Conservation (phyloP, 805 yeast species). For the Pichia gijzeniarum region DNA sequence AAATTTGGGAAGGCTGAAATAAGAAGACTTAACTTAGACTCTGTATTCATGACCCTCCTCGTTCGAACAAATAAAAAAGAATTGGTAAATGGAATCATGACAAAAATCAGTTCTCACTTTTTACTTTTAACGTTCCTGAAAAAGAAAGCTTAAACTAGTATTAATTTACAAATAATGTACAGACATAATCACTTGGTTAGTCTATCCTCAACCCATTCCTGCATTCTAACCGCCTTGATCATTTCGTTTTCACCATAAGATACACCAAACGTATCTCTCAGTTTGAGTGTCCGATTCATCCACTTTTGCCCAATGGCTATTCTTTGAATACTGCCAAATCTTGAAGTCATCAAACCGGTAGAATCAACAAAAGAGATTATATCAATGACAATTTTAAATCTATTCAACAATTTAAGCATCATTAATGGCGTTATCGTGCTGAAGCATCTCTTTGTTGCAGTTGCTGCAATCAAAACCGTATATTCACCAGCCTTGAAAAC, state of each 20-base stretch:
- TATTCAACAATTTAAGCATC: conserved; percentile 69
- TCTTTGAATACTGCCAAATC: conserved; percentile 74
- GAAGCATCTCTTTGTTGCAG: conserved; percentile 38
- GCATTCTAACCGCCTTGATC: conserved; percentile 32
- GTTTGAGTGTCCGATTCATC: conserved; percentile 40
- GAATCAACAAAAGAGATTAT: conserved; percentile 71
- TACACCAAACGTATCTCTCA: conserved; percentile 43
- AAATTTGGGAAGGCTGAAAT: conserved; percentile 40
- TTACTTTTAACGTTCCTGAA: not conserved
- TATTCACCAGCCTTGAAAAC: conserved; percentile 79
- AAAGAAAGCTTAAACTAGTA: too few species aligned
- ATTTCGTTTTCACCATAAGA: conserved; percentile 64
- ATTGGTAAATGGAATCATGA: not conserved
- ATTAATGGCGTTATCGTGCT: conserved; percentile 81
- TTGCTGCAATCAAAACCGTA: conserved; percentile 68
- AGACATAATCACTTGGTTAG: conserved; percentile 1
- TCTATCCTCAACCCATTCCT: conserved; percentile 14
- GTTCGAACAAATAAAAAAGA: not conserved
- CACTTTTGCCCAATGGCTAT: conserved; percentile 55
- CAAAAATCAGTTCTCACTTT: not conserved
- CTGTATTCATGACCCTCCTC: conserved; percentile 30
- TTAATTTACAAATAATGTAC: not conserved
- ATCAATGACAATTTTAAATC: conserved; percentile 78
- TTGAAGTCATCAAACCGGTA: conserved; percentile 58
- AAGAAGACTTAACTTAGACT: conserved; percentile 30